Base-by-base conservation (phyloP, 164 flowering plant genomes). In the Liriodendron chinense region DNA sequence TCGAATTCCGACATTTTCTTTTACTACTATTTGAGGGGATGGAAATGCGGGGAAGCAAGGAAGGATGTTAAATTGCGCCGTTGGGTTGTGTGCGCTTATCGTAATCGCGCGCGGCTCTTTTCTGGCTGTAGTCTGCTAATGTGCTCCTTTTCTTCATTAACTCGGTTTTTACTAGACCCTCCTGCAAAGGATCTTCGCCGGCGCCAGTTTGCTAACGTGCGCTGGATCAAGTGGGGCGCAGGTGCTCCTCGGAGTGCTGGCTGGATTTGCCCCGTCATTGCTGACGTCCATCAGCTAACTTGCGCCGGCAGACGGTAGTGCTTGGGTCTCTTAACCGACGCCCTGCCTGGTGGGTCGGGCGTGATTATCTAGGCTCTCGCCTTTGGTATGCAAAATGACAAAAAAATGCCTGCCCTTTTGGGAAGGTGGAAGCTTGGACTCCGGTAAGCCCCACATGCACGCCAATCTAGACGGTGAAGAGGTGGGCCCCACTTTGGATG, bases 261-360 rank as follows among this genome's bases (percentile, higher is more conserved):
- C 43, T 34, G 43, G 43, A 34, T 34, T 34, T 34, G 43, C 2
- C 43, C 43, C 43, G 43, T 34, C 43, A 34, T 71, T 53, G 26
- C 73, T 10, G 64, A 22, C 64, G 43, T 4, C 68, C 50, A 5
- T 43, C 18, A 13, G 56, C 68, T 72, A 59, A 72, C 20, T 28
- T 72, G 75, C 69, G 75, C 75, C 9, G 56, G 25, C 8, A 16
- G 75, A 68, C 9, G 56, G 25, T 2, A 16, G 56, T 53, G 59
- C 18, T 53, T 10, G 59, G 59, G 59, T 16, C 59, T 53, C 16
- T 16, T 53, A 16, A 10, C 59, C 10, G 59, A 10, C 59, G 59
- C 59, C 59, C 18, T 53, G 59, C 9, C 59, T 53, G 59, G 16
- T 16, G 16, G 59, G 59, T 16, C 59, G 59, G 59, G 59, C 59